Evolutionary conservation across 1,139 yeast species (phyloP).

Genomic region (Magnusiomyces ingens): DNA sequence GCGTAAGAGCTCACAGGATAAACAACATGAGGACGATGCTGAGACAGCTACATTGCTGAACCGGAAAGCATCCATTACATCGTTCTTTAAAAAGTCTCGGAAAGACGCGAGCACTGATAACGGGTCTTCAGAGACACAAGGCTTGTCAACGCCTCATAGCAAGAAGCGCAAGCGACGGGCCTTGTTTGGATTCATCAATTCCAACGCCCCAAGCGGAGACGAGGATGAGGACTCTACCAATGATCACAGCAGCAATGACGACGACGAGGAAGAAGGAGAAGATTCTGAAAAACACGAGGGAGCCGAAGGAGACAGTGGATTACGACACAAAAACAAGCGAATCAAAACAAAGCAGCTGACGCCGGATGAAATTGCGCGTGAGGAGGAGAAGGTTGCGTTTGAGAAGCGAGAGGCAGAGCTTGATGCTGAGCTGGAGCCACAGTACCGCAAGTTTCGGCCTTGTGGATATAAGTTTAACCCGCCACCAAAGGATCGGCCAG

Average conservation of each 20-base stretch:
- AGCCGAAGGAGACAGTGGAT: conserved; percentile 6
- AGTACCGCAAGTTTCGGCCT: conserved; percentile 35
- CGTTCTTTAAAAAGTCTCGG: background rate
- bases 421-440: conserved; percentile 48
- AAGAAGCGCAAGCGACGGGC: conserved; percentile 3
- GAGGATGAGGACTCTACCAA: background rate
- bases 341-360: conserved; percentile 7
- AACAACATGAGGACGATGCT: no score
- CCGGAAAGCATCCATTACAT: background rate
- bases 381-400: conserved; percentile 16
- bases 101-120: no score
- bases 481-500: conserved; percentile 82
- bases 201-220: conserved; percentile 1
- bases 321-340: conserved; percentile 1
- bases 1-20: no score
- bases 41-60: background rate
- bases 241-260: background rate
- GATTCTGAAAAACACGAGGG: conserved; percentile 5
- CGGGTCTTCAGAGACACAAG: no score
- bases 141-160: background rate
- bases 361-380: conserved; percentile 16
- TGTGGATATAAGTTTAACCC: conserved; percentile 49
- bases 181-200: conserved; percentile 2
- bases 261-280: background rate
- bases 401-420: conserved; percentile 41